phyloP scores from a whole-genome alignment of 495 filamentous ascomycete species.

The Penicillium parvum region DNA sequence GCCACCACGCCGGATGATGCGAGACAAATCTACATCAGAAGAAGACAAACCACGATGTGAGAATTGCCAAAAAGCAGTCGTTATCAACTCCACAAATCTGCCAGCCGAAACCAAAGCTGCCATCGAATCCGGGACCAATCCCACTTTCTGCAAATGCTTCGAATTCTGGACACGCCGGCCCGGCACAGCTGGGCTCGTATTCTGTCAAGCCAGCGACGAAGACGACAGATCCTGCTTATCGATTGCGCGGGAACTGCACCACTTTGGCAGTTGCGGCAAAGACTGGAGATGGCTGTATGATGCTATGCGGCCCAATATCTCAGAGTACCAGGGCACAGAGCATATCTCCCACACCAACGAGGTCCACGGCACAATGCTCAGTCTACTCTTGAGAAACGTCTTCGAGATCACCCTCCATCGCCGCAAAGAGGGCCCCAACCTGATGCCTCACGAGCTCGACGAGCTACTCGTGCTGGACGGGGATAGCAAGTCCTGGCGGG shows the following conservation, averaged over 20 bases:
- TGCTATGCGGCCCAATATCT: slow-evolving; percentile 20
- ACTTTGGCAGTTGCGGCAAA: slow-evolving; percentile 27
- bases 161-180: slow-evolving; percentile 3
- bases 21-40: not conserved
- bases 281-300: slow-evolving; percentile 36
- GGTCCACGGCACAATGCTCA: slow-evolving; percentile 24
- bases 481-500: slow-evolving; percentile 6
- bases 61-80: slow-evolving; percentile 18
- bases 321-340: not conserved
- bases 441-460: slow-evolving; percentile 31
- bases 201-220: slow-evolving; percentile 8
- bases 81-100: too few relatives aligned
- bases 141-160: slow-evolving; percentile 2
- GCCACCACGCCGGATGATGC: slow-evolving; percentile 1
- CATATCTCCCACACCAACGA: slow-evolving; percentile 28
- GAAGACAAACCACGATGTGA: slow-evolving; percentile 18
- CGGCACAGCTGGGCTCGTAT: slow-evolving; percentile 1
- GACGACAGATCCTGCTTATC: slow-evolving; percentile 14
- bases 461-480: slow-evolving; percentile 27
- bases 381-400: slow-evolving; percentile 31
- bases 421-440: slow-evolving; percentile 17
- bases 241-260: slow-evolving; percentile 23
- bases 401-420: slow-evolving; percentile 33
- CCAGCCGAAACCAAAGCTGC: too few relatives aligned
- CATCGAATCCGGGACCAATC: too few relatives aligned